Conservation (phyloP, 1,284 basidiomycete genomes). For the Erythrobasidium hasegawianum region DNA sequence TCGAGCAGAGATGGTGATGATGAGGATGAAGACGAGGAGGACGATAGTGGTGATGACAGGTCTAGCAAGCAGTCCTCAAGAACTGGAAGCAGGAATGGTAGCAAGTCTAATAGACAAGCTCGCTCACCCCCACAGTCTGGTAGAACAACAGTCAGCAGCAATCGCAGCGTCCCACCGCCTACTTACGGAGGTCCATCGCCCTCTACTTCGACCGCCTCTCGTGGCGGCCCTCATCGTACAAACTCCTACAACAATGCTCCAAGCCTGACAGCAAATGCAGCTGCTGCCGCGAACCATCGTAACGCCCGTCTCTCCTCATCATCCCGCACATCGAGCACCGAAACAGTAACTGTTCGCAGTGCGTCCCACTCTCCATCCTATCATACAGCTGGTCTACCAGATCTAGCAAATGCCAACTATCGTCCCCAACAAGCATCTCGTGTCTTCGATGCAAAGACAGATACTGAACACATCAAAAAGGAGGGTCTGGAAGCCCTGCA, state of each 20-base stretch:
- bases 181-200: no score
- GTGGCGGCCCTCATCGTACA: no score
- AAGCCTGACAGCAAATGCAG: no score
- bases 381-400: conserved; percentile 8
- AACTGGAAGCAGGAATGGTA: background rate
- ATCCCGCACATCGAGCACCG: conserved; percentile 14
- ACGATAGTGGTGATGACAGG: conserved; percentile 8
- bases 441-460: conserved; percentile 44
- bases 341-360: conserved; percentile 14
- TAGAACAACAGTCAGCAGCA: background rate
- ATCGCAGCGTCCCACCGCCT: no score
- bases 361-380: background rate
- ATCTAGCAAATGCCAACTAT: conserved; percentile 12
- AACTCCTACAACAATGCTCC: no score
- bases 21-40: conserved; percentile 31
- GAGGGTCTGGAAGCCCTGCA: conserved; percentile 44
- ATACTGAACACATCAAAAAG: conserved; percentile 42
- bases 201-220: no score
- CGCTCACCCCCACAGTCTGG: background rate
- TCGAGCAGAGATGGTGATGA: conserved; percentile 29
- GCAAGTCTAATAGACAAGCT: background rate
- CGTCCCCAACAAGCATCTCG: conserved; percentile 36
- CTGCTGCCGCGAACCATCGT: no score
- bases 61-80: background rate
- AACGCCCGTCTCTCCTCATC: background rate